Conservation (phyloP, 345 rosid genomes). For the Fremontodendron californicum region DNA sequence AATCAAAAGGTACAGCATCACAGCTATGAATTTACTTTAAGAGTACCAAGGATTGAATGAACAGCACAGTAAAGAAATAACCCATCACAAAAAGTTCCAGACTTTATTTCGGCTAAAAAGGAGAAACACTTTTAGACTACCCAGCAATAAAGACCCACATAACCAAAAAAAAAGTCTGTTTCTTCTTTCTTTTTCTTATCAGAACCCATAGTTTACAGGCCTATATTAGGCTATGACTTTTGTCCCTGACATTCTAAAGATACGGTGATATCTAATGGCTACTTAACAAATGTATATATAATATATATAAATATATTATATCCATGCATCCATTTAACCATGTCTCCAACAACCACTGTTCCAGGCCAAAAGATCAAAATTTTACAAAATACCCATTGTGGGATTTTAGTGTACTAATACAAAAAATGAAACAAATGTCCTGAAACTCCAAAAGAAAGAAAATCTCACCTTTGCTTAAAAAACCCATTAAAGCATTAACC, state of each 20-base stretch:
- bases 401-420: conserved; percentile 8
- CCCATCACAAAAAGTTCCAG: conserved; percentile 33
- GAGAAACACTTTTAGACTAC: conserved; percentile 25
- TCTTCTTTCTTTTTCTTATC: conserved; percentile 9
- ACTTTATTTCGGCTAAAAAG: conserved; percentile 21
- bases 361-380: conserved; percentile 17
- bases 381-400: conserved; percentile 6
- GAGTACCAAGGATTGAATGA: conserved; percentile 29
- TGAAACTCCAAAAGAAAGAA: neutral
- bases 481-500: conserved; percentile 32
- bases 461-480: conserved; percentile 34
- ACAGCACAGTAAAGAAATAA: conserved; percentile 29
- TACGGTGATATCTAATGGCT: conserved; percentile 29
- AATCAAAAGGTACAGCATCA: conserved; percentile 22
- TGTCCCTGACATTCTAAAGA: conserved; percentile 47
- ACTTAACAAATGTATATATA: conserved; percentile 9
- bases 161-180: conserved; percentile 14
- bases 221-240: conserved; percentile 30
- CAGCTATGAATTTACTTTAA: conserved; percentile 44
- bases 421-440: no score
- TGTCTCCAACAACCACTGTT: conserved; percentile 20
- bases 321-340: neutral
- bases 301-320: neutral
- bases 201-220: conserved; percentile 28
- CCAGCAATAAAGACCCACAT: conserved; percentile 24